Percentiles rank a stretch among this genome's conserved stretches.
phyloP scores from a whole-genome alignment of 2,329 filamentous ascomycete genomes.

The Mycosphaerella sp. region DNA sequence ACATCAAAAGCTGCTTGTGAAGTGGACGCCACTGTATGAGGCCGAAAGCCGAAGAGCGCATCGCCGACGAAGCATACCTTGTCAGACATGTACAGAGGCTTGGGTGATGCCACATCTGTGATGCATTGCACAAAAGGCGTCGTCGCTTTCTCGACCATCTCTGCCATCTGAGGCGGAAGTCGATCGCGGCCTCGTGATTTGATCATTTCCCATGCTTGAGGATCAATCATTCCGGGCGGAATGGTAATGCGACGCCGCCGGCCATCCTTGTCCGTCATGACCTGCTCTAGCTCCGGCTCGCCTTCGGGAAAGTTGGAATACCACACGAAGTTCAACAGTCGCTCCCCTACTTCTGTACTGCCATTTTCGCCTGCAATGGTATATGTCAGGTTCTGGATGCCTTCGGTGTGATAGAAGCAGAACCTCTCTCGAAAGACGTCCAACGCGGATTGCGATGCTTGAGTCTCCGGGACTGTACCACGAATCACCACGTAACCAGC shows the following conservation, averaged over 20 bases:
- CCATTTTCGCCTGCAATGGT: conserved; percentile 41
- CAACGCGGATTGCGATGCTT: conserved; percentile 31
- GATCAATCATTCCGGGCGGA: conserved; percentile 37
- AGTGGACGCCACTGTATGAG: conserved; percentile 42
- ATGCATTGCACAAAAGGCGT: conserved; percentile 43
- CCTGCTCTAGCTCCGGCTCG: conserved; percentile 34
- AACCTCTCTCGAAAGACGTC: conserved; percentile 37
- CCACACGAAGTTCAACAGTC: conserved; percentile 44
- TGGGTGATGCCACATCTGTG: conserved; percentile 37
- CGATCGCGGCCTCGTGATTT: conserved; percentile 29
- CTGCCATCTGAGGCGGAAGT: conserved; percentile 37
- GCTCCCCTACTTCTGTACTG: conserved; percentile 35
- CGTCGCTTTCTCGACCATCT: conserved; percentile 36
- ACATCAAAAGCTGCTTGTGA: conserved; percentile 43
- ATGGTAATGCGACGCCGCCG: conserved; percentile 38
- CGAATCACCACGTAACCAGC: conserved; percentile 33
- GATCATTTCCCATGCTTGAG: conserved; percentile 38
- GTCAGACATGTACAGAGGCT: conserved; percentile 38
- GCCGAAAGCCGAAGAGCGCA: conserved; percentile 41
- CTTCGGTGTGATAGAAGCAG: conserved; percentile 37
- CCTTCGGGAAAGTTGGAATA: conserved; percentile 39
- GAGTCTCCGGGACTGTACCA: conserved; percentile 32
- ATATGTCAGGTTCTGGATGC: conserved; percentile 39
- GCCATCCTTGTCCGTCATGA: conserved; percentile 43
- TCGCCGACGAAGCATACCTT: conserved; percentile 44